Evolutionary conservation across 148 eudicot genomes (phyloP), one percentile per base, ranked within the genome.

Genomic region (Rhododendron simsii): DNA sequence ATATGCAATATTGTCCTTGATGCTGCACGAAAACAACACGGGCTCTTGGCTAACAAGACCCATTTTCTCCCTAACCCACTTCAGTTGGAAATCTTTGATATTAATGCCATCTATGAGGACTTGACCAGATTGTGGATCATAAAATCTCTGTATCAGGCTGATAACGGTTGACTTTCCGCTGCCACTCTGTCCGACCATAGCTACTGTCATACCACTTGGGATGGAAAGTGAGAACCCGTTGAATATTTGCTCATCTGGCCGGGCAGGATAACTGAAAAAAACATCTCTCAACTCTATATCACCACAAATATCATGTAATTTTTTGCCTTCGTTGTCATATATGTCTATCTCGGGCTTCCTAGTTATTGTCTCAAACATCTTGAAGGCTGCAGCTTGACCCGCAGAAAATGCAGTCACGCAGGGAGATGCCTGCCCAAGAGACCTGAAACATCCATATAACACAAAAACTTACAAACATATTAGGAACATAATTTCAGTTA

Each of bases 21-120:
- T 93, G 85, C 94, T 93, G 47, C 90, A 87, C 13, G 92, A 86
- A 83, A 93, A 93, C 83, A 93, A 82, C 39, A 89, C 93, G 11
- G 95, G 95, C 84, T 93, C 95, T 90, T 93, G 95, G 91, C 95
- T 93, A 26, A 93, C 95, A 71, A 93, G 95, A 18, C 94, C 93
- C 65, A 93, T 92, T 81, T 88, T 93, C 33, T 84, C 81, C 81
- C 95, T 89, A 30, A 93, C 89, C 94, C 95, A 92, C 83, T 89
- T 92, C 12, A 93, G 92, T 85, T 93, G 94, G 79, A 92, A 90
- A 18, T 91, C 94, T 71, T 90, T 93, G 20, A 93, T 87, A 90
- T 91, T 89, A 23, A 87, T 78, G 51, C 91, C 91, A 88, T 93
- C 95, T 50, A 93, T 92, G 12, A 92, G 85, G 30, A 93, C 92